Base-by-base conservation (phyloP, 2,329 filamentous ascomycete species). In the Trichophyton simii region DNA sequence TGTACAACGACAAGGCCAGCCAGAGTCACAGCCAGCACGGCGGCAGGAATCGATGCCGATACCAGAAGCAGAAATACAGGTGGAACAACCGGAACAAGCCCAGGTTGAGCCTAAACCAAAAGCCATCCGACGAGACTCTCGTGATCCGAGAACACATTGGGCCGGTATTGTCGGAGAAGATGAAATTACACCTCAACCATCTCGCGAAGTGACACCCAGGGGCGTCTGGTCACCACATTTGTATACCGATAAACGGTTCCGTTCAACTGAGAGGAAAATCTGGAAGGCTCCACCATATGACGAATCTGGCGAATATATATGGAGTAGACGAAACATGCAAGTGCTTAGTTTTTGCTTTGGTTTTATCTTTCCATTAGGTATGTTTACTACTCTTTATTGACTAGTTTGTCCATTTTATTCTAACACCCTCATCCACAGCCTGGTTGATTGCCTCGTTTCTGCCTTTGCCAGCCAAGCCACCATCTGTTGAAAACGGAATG, bases 401-500 rank as follows among this genome's bases (percentile, higher is more conserved):
- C 31, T 36, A 15, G 42, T 18, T 60, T 52, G 58, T 59, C 63
- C 64, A 36, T 66, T 59, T 63, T 69, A 61, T 69, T 55, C 61
- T 20, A 8, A 60, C 63, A 52, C 60, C 46, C 58, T 67, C 15
- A 41, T 48, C 55, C 61, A 57, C 66, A 87, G 87, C 86, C 61
- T 95, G 89, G 89, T 88, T 92, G 76, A 78, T 90, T 65, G 90
- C 86, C 1, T 83, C 89, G 0, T 80, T 91, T 60, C 77, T 94
- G 11, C 88, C 88, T 0, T 74, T 95, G 5, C 88, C 88, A 8
- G 76, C 77, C 1, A 80, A 80, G 60, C 81, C 84, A 7, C 74
- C 77, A 20, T 67, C 74, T 0, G 75, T 80, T 18, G 82, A 83
- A 72, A 75, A 79, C 44, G 72, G 68, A 31, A 69, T 68, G 61